Conservation (phyloP, 208 protist genomes). For the Crithidia thermophila region DNA sequence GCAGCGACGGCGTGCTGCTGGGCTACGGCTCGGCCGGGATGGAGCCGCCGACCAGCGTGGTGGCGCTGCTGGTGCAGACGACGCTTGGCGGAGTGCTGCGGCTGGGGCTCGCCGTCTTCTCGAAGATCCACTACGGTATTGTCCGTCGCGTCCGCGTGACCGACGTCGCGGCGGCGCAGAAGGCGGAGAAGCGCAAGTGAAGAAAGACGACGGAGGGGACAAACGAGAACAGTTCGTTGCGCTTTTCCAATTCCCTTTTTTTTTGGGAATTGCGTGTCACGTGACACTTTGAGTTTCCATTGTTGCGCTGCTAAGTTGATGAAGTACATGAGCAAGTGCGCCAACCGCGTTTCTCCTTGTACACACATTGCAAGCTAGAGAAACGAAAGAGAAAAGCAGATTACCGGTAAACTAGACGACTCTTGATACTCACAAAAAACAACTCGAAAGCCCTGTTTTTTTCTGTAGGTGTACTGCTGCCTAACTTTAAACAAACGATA, state of each 20-base stretch:
- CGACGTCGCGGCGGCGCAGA: constrained; percentile 20
- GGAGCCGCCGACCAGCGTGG: constrained; percentile 64
- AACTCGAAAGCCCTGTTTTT: background rate
- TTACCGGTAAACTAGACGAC: too few relatives aligned
- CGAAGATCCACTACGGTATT: constrained; percentile 81
- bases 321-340: too few relatives aligned
- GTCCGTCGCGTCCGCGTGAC: constrained; percentile 52
- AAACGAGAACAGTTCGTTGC: background rate
- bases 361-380: too few relatives aligned
- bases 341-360: too few relatives aligned
- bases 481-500: too few relatives aligned
- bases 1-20: constrained; percentile 65
- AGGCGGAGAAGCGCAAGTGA: constrained; percentile 19
- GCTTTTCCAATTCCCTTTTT: too few relatives aligned
- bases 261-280: too few relatives aligned
- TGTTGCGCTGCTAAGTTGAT: too few relatives aligned
- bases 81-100: constrained; percentile 50
- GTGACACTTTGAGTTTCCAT: too few relatives aligned
- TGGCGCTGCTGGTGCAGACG: constrained; percentile 52
- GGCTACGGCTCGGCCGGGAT: constrained; percentile 56
- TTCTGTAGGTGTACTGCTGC: too few relatives aligned
- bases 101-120: constrained; percentile 58
- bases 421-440: too few relatives aligned
- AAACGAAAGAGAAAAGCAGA: too few relatives aligned
- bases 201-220: background rate